Evolutionary conservation across 2,329 filamentous ascomycete species (phyloP), one percentile per base, ranked within the genome.

Genomic region (Botrytis cinerea): DNA sequence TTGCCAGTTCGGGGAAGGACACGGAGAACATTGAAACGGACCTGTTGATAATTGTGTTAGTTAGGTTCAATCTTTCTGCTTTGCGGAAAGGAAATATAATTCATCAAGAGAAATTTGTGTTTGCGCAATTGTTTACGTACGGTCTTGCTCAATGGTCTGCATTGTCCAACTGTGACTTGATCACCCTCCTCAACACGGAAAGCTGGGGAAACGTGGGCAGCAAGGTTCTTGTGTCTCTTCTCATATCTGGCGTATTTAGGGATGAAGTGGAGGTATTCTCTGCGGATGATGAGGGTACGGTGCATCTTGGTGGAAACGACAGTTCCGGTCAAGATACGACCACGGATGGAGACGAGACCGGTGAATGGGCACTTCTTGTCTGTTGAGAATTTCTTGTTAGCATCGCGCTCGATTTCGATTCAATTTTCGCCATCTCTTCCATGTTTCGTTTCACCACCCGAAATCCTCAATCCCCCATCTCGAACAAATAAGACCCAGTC

Each of bases 281-380:
- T 92, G 86, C 96, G 96, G 90, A 99, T 97, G 88, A 99, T 92
- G 85, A 98, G 88, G 83, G 96, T 99, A 88, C 96, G 93, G 93
- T 99, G 96, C 96, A 99, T 99, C 93, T 99, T 99, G 88, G 96
- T 99, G 83, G 95, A 98, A 84, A 98, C 93, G 84, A 99, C 96
- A 84, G 94, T 98, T 84, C 96, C 96, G 85, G 95, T 98, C 81
- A 99, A 90, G 91, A 99, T 99, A 95, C 96, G 95, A 87, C 96
- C 96, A 89, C 96, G 96, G 90, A 99, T 99, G 80, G 96, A 98
- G 86, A 99, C 95, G 86, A 95, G 90, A 85, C 97, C 97, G 82
- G 94, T 97, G 92, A 99, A 99, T 81, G 96, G 96, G 93, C 96
- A 99, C 91, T 99, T 99, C 94, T 99, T 99, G 92, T 99, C 96